phyloP scores from a whole-genome alignment of 805 yeast genomes.

The Candida vaughaniae region DNA sequence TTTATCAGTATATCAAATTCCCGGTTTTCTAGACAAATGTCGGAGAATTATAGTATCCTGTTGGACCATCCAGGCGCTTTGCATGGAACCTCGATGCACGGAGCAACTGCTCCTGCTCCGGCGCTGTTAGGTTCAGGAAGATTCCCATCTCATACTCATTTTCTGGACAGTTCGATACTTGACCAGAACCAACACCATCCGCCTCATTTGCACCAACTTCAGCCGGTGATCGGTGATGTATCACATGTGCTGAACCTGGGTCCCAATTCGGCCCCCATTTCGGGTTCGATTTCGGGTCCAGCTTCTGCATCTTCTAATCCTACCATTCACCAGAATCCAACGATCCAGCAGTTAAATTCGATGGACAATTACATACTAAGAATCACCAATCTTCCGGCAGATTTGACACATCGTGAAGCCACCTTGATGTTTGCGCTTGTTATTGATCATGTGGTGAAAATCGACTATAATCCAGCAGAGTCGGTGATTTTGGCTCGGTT shows the following conservation, averaged over 20 bases:
- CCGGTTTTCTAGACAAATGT: slow-evolving; percentile 9
- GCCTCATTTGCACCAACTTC: neutral
- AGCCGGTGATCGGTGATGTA: neutral
- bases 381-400: slow-evolving; percentile 59
- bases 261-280: neutral
- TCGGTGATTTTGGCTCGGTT: slow-evolving; percentile 32
- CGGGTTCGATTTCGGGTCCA: neutral
- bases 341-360: neutral
- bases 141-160: neutral
- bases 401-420: slow-evolving; percentile 66
- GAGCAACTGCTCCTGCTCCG: neutral
- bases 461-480: slow-evolving; percentile 42
- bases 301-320: too few relatives aligned
- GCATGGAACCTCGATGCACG: neutral
- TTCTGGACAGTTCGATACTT: neutral
- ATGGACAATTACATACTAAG: slow-evolving; percentile 14
- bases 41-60: slow-evolving; percentile 11
- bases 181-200: neutral
- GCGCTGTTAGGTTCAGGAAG: neutral
- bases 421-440: slow-evolving; percentile 66
- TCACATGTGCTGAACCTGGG: too few relatives aligned
- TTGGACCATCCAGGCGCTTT: slow-evolving; percentile 1
- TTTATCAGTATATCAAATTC: neutral
- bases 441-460: slow-evolving; percentile 51
- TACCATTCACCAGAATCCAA: too few relatives aligned